These are phyloP conservation scores for Cystoderma amianthinum DNA, from an alignment of 768 basidiomycete species.

Conservation along the genomic window DNA sequence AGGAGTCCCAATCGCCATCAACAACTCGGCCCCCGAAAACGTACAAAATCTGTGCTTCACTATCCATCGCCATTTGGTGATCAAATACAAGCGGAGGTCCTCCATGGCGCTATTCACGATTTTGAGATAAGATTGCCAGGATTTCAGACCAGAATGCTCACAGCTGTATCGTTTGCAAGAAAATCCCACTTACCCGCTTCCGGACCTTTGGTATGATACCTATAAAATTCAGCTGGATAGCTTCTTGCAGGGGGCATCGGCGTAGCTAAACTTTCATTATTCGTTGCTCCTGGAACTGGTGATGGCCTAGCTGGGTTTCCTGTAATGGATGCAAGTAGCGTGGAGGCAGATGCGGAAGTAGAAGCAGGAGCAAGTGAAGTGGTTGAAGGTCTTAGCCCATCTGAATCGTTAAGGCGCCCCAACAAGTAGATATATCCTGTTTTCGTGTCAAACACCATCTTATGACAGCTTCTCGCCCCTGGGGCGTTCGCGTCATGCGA, in stretches of 20 bases:
- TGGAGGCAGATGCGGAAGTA: slow-evolving; percentile 4
- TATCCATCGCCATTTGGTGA: slow-evolving; percentile 78
- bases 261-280: not conserved
- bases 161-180: slow-evolving; percentile 59
- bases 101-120: slow-evolving; percentile 30
- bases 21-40: slow-evolving; percentile 72
- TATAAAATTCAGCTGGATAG: slow-evolving; percentile 66
- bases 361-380: slow-evolving; percentile 12
- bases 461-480: slow-evolving; percentile 68
- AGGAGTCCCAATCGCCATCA: slow-evolving; percentile 52
- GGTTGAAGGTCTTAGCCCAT: slow-evolving; percentile 19
- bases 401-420: slow-evolving; percentile 59
- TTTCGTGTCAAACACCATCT: slow-evolving; percentile 73
- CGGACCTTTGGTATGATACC: slow-evolving; percentile 61
- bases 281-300: not conserved
- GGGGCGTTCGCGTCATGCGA: slow-evolving; percentile 58
- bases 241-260: slow-evolving; percentile 11
- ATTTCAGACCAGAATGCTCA: slow-evolving; percentile 28
- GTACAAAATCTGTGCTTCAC: slow-evolving; percentile 63
- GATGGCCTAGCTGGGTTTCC: not conserved
- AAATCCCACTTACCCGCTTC: slow-evolving; percentile 69
- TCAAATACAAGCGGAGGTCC: slow-evolving; percentile 75
- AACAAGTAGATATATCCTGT: slow-evolving; percentile 67
- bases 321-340: not conserved
- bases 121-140: not conserved